A percentile compares a stretch with the other conserved stretches of the same genome.
These are phyloP conservation scores for Fusarium chuoi DNA, from an alignment of 2,329 filamentous ascomycete species.

Conservation along the genomic window DNA sequence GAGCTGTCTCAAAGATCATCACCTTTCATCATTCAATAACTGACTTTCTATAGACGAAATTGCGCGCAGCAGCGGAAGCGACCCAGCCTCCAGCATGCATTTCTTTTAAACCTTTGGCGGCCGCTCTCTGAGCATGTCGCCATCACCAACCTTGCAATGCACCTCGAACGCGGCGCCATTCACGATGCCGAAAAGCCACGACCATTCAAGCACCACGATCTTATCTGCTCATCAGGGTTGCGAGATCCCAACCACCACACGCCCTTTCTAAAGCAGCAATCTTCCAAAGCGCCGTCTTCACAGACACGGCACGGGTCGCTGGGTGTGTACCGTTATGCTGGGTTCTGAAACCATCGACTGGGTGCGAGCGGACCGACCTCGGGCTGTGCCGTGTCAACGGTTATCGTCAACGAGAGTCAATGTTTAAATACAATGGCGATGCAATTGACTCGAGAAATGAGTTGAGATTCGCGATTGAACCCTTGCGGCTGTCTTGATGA, in stretches of 20 bases:
- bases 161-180: neutral
- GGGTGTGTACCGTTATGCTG: neutral
- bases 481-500: too few species aligned
- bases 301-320: neutral
- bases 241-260: neutral
- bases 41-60: constrained; percentile 42
- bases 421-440: neutral
- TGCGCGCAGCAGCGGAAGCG: rapidly evolving
- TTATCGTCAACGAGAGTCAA: constrained; percentile 44
- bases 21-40: neutral
- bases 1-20: neutral
- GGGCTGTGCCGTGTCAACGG: constrained; percentile 38
- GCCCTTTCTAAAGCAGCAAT: neutral
- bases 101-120: neutral
- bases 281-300: neutral
- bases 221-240: neutral
- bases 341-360: neutral
- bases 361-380: constrained; percentile 24
- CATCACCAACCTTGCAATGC: neutral
- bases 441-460: neutral
- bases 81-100: too few species aligned
- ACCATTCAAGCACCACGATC: neutral
- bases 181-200: neutral
- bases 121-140: neutral
- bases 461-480: neutral